A percentile compares a stretch with the other conserved stretches of the same genome.
Conservation (phyloP, 2,329 filamentous ascomycete species). For the Penicillium glabrum region DNA sequence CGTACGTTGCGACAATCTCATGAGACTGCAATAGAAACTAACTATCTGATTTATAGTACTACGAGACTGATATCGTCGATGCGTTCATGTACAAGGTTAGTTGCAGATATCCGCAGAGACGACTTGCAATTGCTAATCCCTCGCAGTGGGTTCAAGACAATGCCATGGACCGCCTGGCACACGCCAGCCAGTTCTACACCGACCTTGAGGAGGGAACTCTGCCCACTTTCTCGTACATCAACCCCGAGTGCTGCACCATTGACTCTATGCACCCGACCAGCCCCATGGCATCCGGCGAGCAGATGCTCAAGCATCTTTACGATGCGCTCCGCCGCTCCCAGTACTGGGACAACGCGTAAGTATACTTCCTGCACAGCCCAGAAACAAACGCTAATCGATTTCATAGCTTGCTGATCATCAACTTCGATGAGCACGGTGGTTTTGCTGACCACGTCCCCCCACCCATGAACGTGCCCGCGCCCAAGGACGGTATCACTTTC, state of each 20-base stretch:
- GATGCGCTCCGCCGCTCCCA: conserved; percentile 41
- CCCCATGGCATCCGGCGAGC: conserved; percentile 39
- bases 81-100: conserved; percentile 36
- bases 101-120: background rate
- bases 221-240: conserved; percentile 64
- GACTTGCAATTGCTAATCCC: background rate
- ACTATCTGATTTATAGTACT: conserved; percentile 27
- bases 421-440: conserved; percentile 44
- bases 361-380: background rate
- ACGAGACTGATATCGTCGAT: conserved; percentile 39
- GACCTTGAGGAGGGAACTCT: conserved; percentile 64
- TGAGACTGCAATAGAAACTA: background rate
- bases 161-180: conserved; percentile 32
- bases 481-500: conserved; percentile 35
- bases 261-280: conserved; percentile 43
- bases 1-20: conserved; percentile 10
- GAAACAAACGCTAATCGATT: background rate
- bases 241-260: conserved; percentile 41
- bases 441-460: conserved; percentile 43
- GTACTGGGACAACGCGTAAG: conserved; percentile 40
- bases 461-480: conserved; percentile 36
- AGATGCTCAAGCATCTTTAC: conserved; percentile 44
- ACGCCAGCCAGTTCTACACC: conserved; percentile 55
- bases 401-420: conserved; percentile 38
- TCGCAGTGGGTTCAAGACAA: conserved; percentile 39